Conservation (phyloP, 345 rosid species). For the Eucalyptus leucophloia region DNA sequence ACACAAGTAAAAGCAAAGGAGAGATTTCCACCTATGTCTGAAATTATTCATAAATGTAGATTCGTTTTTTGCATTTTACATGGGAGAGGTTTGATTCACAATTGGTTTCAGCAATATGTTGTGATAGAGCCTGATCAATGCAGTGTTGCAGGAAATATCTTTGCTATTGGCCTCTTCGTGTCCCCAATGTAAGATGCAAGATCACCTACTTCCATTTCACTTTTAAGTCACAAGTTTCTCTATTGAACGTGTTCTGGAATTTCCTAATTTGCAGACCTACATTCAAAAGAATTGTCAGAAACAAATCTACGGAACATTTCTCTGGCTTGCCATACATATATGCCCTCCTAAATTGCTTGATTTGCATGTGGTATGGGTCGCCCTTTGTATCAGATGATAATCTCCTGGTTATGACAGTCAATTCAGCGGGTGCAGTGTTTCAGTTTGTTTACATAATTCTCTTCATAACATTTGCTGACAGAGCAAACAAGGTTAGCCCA, state of each 20-base stretch:
- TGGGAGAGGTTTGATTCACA: neutral
- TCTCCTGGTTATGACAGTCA: constrained; percentile 50
- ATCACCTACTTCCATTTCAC: neutral
- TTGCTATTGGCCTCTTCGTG: constrained; percentile 66
- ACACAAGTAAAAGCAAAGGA: neutral
- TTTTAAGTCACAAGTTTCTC: neutral
- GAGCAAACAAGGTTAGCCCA: constrained; percentile 34
- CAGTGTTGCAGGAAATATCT: constrained; percentile 59
- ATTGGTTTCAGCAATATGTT: neutral
- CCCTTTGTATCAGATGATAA: constrained; percentile 57
- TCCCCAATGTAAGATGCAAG: constrained; percentile 59
- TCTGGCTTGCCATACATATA: constrained; percentile 79
- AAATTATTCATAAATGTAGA: neutral
- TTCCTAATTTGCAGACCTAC: constrained; percentile 41
- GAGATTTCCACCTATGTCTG: neutral
- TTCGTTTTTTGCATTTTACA: neutral
- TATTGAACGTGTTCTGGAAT: neutral
- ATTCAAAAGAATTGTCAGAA: constrained; percentile 70
- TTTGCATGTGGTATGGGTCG: constrained; percentile 70
- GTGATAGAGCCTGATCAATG: neutral
- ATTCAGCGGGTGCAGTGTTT: constrained; percentile 58
- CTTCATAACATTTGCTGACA: constrained; percentile 51
- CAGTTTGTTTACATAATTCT: constrained; percentile 46
- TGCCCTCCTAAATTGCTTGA: constrained; percentile 72
- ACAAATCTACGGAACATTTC: constrained; percentile 56